Base-by-base conservation (phyloP, 108 stramenopile species). In the Licmophora abbreviata region DNA sequence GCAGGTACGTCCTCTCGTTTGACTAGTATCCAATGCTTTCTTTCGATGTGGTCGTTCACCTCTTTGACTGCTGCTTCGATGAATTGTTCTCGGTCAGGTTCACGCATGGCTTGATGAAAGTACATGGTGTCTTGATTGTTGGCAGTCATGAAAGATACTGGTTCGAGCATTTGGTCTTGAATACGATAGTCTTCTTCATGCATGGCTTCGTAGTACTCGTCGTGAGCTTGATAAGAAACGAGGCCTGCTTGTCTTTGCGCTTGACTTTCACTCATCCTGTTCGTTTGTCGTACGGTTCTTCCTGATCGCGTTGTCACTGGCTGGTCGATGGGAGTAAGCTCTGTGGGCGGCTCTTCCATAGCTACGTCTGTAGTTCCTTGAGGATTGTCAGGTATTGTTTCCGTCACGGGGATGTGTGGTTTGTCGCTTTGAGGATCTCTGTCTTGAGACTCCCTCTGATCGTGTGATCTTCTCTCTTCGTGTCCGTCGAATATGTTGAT, bases 41-140 rank as follows among this genome's bases (percentile, higher is more conserved):
- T 34, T 2, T 51, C 15, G 0, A 36, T 37, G 37, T 66, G 59
- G 12, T 24, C 44, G 24, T 66, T 43, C 21, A 69, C 40, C 36
- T 69, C 57, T 41, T 54, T 40, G 21, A 58, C 22, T 9, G 64
- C 36, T 6, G 70, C 54, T 0, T 50, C 23, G 2, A 45, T 31
- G 33, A 71, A 71, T 9, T 71, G 18, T 0, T n/a, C 18, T 28
- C 48, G 12, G 35, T 66, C 64, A 0, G 59, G 49, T 42, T 60
- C 43, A 20, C 21, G 7, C 18, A 65, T 33, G 3, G 70, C 64
- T 45, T 66, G 47, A 43, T 71, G 50, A 1, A 56, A 29, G 25
- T 65, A 52, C 64, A 71, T 66, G 2, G 42, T 66, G 55, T 66
- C 64, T 22, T 35, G 36, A 25, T 53, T 18, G 12, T 23, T 6